Conservation (phyloP, 2,329 filamentous ascomycete species). For the Stagonosporopsis rhizophila region DNA sequence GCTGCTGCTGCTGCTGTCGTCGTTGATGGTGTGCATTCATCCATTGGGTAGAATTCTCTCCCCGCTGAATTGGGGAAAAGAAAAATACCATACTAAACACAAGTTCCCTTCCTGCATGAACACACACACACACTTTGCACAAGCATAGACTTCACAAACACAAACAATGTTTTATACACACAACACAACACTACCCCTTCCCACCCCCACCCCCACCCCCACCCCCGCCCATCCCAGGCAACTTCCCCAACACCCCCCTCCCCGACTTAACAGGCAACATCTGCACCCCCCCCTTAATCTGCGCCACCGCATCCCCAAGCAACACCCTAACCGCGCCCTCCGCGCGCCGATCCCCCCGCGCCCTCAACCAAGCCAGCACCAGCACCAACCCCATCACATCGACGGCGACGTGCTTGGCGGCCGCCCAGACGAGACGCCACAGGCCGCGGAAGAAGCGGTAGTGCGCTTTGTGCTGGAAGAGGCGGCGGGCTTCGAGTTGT, state of each 20-base stretch:
- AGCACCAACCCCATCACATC: conserved; percentile 72
- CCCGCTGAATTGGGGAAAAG: too few relatives aligned
- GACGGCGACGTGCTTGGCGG: conserved; percentile 75
- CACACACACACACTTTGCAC: too few relatives aligned
- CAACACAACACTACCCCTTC: too few relatives aligned
- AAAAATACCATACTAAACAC: too few relatives aligned
- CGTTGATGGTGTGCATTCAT: too few relatives aligned
- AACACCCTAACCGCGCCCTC: conserved; percentile 76
- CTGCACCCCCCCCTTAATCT: conserved; percentile 40
- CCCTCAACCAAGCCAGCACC: conserved; percentile 75
- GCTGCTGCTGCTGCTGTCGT: too few relatives aligned
- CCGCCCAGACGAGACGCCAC: conserved; percentile 70
- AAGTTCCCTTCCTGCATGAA: too few relatives aligned
- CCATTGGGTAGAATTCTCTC: too few relatives aligned
- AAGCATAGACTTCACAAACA: too few relatives aligned
- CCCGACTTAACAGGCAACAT: conserved; percentile 26
- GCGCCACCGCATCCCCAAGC: conserved; percentile 57
- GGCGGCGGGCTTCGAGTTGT: conserved; percentile 79
- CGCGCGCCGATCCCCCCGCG: conserved; percentile 72
- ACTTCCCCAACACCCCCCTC: conserved; percentile 13
- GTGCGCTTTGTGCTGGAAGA: conserved; percentile 69
- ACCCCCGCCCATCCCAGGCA: conserved; percentile 27
- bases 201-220: too few relatives aligned
- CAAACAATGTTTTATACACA: too few relatives aligned
- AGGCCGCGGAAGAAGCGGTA: conserved; percentile 64